Evolutionary conservation across 2,329 filamentous ascomycete genomes (phyloP).

Genomic region (Xylariales sp.): DNA sequence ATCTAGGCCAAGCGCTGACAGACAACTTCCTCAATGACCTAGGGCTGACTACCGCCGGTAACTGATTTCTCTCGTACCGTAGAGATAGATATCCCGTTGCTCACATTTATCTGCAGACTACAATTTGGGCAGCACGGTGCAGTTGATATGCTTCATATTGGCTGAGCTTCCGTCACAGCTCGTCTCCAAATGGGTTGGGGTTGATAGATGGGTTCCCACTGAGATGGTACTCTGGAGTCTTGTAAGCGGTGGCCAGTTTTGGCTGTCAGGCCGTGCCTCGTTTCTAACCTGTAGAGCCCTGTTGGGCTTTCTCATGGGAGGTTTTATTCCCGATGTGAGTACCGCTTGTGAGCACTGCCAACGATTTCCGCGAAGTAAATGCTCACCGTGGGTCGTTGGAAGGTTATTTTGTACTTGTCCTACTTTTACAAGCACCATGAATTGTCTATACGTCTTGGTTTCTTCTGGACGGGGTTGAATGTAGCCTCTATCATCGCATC

Average conservation of each 20-base stretch:
- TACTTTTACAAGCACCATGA: constrained; percentile 30
- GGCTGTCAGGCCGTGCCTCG: constrained; percentile 15
- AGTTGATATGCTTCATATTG: constrained; percentile 45
- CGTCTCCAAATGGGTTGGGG: constrained; percentile 45
- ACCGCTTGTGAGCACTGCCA: neutral
- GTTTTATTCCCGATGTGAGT: constrained; percentile 22
- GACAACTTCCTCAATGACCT: constrained; percentile 43
- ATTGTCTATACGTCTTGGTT: constrained; percentile 30
- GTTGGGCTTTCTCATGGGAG: constrained; percentile 21
- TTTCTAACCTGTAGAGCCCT: constrained; percentile 21
- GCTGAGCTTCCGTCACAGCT: constrained; percentile 59
- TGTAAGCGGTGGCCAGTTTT: constrained; percentile 22
- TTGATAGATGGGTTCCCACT: constrained; percentile 22
- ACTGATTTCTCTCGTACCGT: too few relatives aligned
- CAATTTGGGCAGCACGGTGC: constrained; percentile 51
- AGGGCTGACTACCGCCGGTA: constrained; percentile 38
- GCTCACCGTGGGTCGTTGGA: constrained; percentile 1
- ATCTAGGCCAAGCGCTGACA: constrained; percentile 40
- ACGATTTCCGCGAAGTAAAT: neutral
- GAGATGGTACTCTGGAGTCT: constrained; percentile 22
- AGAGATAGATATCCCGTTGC: too few relatives aligned
- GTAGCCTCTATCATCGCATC: constrained; percentile 26
- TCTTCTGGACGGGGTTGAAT: constrained; percentile 31
- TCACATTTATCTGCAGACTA: too few relatives aligned
- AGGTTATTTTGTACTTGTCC: constrained; percentile 26